phyloP scores from a whole-genome alignment of 2,329 filamentous ascomycete genomes.

The Cercospora sp. region DNA sequence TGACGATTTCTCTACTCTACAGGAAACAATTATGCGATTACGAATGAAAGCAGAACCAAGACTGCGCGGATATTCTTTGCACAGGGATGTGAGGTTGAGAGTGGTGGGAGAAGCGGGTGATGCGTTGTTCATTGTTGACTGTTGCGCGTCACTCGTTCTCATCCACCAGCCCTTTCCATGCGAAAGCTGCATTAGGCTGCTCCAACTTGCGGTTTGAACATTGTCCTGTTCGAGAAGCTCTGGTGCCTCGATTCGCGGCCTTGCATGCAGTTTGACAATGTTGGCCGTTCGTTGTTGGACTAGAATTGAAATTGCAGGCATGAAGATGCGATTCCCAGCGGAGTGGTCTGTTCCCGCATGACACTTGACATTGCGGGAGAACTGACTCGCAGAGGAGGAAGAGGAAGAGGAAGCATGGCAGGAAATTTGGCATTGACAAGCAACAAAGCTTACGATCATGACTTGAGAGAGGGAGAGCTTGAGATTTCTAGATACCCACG shows the following conservation, averaged over 20 bases:
- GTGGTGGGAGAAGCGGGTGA: constrained; percentile 16
- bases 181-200: background rate
- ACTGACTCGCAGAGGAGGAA: background rate
- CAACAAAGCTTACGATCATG: constrained; percentile 4
- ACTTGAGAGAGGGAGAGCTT: background rate
- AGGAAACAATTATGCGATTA: constrained; percentile 94
- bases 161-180: background rate
- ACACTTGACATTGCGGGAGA: background rate
- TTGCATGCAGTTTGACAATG: background rate
- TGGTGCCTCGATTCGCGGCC: background rate
- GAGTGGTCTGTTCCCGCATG: background rate
- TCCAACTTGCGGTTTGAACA: background rate
- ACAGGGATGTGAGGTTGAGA: constrained; percentile 69
- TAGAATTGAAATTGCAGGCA: background rate
- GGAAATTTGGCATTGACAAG: background rate
- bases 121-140: background rate
- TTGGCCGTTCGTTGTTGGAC: background rate
- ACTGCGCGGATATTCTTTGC: constrained; percentile 84
- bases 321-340: background rate
- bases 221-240: background rate
- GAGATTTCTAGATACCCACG: background rate
- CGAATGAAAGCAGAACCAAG: constrained; percentile 69
- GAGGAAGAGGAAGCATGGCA: background rate
- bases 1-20: constrained; percentile 14
- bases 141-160: background rate